Evolutionary conservation across 2,329 filamentous ascomycete genomes (phyloP), one percentile per base, ranked within the genome.

Genomic region (Trichophyton schoenleinii): DNA sequence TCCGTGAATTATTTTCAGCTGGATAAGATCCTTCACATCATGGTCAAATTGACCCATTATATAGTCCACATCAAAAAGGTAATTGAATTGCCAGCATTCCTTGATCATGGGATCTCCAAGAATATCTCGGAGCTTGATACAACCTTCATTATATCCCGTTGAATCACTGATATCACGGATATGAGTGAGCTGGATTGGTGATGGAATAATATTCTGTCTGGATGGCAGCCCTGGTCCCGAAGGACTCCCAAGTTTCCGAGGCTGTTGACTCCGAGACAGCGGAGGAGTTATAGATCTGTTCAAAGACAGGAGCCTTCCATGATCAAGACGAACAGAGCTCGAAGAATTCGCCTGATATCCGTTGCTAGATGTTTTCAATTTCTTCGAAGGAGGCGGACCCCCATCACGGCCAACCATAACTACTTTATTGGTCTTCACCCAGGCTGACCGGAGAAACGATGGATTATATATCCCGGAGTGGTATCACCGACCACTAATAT

Each of bases 61-160:
- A 69, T 83, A 86, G 61, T 84, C 80, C 25, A 86, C 68, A 68
- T 82, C 77, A 66, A 80, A 79, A 7, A 80, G 71, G 65, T 79
- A 82, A 63, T 83, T 82, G 67, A 83, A 83, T 52, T 81, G 75
- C 80, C 80, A 83, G 61, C 79, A 80, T 70, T 82, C 80, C 44
- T 81, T 80, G 60, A 94, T 88, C 64, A 90, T 77, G 0, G 88
- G 87, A 69, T 91, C 84, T 0, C 87, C 83, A 0, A 95, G 78
- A 4, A 95, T 79, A 62, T 89, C 87, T 3, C 75, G 74, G 8
- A 94, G 75, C 1, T 78, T 80, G 38, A 92, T 73, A 0, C 88
- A 79, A 70, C 87, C 87, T 25, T 77, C 74, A 73, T 95, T 94
- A 63, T 80, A 75, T 0, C 70, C 69, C 1, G 75, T 73, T 0